Evolutionary conservation across 257 asterid species (phyloP).

Genomic region (Echites panduratus): DNA sequence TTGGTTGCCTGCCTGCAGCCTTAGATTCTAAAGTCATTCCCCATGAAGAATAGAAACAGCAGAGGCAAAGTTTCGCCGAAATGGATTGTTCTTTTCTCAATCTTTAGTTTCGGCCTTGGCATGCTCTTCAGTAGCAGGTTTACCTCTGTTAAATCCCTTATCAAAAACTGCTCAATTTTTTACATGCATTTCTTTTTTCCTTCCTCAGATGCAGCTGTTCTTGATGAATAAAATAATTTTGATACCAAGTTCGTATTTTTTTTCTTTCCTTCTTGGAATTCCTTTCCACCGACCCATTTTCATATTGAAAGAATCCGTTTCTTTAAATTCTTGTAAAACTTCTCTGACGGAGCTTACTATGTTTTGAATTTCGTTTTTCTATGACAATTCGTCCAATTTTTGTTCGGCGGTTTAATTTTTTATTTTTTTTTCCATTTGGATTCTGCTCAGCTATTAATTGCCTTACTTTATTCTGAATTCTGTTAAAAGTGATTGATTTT

Average conservation of each 20-base stretch:
- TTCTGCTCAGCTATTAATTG: neutral
- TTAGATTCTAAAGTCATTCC: neutral
- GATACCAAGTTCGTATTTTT: neutral
- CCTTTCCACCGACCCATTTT: neutral
- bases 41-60: slow-evolving; percentile 22
- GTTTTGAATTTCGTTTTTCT: neutral
- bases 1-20: neutral
- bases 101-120: slow-evolving; percentile 61
- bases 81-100: slow-evolving; percentile 47
- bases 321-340: neutral
- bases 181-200: neutral
- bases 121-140: slow-evolving; percentile 50
- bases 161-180: neutral
- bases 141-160: neutral
- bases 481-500: slow-evolving; percentile 1
- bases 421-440: neutral
- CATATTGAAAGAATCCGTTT: neutral
- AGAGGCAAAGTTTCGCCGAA: slow-evolving; percentile 32
- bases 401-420: neutral
- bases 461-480: neutral
- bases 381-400: neutral
- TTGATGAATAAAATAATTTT: neutral
- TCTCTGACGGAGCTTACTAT: neutral
- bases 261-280: neutral
- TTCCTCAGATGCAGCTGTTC: neutral